These are phyloP conservation scores for Solanum hybrid DNA, from an alignment of 305 asterid genomes.

Conservation along the genomic window DNA sequence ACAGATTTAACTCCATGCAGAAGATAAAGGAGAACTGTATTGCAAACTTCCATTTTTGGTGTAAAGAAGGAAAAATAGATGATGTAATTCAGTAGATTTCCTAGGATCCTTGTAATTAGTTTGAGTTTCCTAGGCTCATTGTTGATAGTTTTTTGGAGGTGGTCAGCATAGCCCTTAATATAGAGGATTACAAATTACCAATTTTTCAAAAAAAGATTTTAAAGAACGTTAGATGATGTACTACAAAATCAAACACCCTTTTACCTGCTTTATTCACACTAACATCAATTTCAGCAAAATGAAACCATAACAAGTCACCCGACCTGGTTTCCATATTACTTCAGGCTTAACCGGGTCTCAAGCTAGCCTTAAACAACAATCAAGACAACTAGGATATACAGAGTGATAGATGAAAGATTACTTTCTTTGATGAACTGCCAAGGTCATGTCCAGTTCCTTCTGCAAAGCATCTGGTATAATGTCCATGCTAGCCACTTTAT, in stretches of 20 bases:
- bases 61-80: not conserved
- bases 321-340: not conserved
- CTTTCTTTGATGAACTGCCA: conserved; percentile 33
- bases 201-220: not conserved
- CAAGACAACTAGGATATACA: not conserved
- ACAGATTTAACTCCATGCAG: not conserved
- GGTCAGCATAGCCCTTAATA: not conserved
- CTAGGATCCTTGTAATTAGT: not conserved
- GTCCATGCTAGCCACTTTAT: conserved; percentile 94
- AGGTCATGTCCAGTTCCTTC: conserved; percentile 34
- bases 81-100: not conserved
- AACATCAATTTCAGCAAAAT: conserved; percentile 80
- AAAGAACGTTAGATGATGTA: not conserved
- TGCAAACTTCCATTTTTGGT: not conserved
- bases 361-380: not conserved
- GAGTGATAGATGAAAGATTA: conserved; percentile 21
- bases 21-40: not conserved
- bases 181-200: not conserved
- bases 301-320: conserved; percentile 59
- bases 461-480: conserved; percentile 69
- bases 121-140: not conserved
- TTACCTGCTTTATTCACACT: conserved; percentile 61
- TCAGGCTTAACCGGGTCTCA: not conserved
- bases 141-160: not conserved
- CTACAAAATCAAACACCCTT: conserved; percentile 72